These are phyloP conservation scores for Primulina eburnea DNA, from an alignment of 257 asterid species.

Conservation along the genomic window DNA sequence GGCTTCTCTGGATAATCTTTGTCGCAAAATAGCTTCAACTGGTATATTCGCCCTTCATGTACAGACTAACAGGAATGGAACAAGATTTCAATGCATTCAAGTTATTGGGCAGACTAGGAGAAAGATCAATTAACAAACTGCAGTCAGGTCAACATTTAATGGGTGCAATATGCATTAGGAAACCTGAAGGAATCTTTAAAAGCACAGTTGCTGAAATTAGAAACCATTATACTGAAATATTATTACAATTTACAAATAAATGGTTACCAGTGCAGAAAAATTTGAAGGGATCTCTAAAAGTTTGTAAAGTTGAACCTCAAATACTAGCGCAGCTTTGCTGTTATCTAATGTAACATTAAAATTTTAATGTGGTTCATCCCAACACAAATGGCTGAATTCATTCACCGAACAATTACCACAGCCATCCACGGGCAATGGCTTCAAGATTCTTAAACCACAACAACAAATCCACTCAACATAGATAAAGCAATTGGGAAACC, in stretches of 20 bases:
- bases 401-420: background rate
- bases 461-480: background rate
- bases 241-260: background rate
- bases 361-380: background rate
- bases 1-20: constrained; percentile 27
- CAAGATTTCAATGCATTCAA: background rate
- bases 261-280: background rate
- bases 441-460: background rate
- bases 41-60: constrained; percentile 22
- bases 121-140: background rate
- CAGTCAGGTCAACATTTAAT: background rate
- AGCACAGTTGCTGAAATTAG: background rate
- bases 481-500: background rate
- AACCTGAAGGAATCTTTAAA: background rate
- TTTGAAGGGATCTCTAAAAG: background rate
- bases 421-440: background rate
- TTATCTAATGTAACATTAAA: background rate
- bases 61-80: background rate
- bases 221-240: constrained; percentile 1
- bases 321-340: background rate
- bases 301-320: constrained; percentile 1
- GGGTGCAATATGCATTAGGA: background rate
- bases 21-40: constrained; percentile 29
- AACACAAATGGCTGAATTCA: background rate
- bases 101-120: background rate